Conservation (phyloP, 305 asterid genomes). For the Fraxinus xanthoxyloides region DNA sequence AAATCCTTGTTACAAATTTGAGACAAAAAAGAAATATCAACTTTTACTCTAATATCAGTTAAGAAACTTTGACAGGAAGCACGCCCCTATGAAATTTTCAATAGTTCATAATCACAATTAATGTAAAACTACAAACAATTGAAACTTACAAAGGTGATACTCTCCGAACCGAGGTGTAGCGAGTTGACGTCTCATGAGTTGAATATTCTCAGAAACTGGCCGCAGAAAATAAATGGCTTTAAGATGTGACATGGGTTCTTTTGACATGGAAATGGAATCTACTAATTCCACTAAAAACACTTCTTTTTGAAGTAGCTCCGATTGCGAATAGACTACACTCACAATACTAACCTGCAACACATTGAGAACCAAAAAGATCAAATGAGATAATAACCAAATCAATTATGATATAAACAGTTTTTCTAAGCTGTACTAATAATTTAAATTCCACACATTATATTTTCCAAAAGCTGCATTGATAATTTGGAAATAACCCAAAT, state of each 20-base stretch:
- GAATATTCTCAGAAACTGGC: slow-evolving; percentile 84
- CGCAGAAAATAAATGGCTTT: slow-evolving; percentile 97
- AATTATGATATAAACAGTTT: background rate
- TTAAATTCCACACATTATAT: background rate
- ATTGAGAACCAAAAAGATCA: slow-evolving; percentile 7
- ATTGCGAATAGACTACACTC: slow-evolving; percentile 91
- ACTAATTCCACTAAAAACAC: slow-evolving; percentile 91
- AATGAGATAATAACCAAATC: slow-evolving; percentile 4
- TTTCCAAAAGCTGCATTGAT: background rate
- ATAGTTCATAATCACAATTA: background rate
- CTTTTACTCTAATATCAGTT: background rate
- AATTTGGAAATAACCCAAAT: background rate
- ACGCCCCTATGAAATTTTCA: background rate
- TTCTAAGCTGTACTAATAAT: background rate
- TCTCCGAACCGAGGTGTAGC: slow-evolving; percentile 91
- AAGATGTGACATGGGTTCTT: slow-evolving; percentile 94
- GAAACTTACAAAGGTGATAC: slow-evolving; percentile 86
- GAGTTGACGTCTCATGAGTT: slow-evolving; percentile 80
- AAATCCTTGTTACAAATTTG: slow-evolving; percentile 1
- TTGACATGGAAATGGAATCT: slow-evolving; percentile 89
- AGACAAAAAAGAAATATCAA: background rate
- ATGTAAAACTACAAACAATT: slow-evolving; percentile 1
- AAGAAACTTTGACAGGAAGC: slow-evolving; percentile 10
- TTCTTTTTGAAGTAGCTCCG: slow-evolving; percentile 97
- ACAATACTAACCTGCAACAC: slow-evolving; percentile 85